Percentiles rank a stretch among this genome's conserved stretches.
Conservation (phyloP, 495 filamentous ascomycete species). For the Annulohypoxylon stygium region DNA sequence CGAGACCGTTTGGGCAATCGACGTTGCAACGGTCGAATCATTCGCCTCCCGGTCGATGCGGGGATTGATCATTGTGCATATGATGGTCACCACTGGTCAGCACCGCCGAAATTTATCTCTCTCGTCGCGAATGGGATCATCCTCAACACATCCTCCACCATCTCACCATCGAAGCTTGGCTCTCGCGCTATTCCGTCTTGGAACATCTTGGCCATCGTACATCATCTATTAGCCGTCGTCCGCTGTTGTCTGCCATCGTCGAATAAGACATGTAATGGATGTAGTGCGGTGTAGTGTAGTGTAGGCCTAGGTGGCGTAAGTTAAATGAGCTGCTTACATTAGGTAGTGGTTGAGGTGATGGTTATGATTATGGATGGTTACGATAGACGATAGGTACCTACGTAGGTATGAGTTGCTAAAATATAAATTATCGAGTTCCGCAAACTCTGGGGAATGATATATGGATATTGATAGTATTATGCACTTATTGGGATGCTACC, state of each 20-base stretch:
- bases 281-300: neutral
- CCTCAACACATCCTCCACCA: constrained; percentile 32
- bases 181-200: constrained; percentile 36
- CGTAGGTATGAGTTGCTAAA: too few relatives aligned
- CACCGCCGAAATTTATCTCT: too few relatives aligned
- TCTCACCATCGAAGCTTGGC: constrained; percentile 27
- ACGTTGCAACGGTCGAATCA: neutral
- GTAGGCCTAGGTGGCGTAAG: neutral
- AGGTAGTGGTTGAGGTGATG: too few relatives aligned
- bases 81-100: neutral
- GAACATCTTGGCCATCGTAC: constrained; percentile 30
- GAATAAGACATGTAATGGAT: neutral
- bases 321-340: too few relatives aligned
- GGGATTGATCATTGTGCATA: constrained; percentile 19
- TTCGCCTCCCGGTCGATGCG: constrained; percentile 26
- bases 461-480: too few relatives aligned
- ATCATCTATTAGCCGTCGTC: constrained; percentile 34
- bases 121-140: constrained; percentile 29
- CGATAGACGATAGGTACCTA: too few relatives aligned
- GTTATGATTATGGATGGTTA: too few relatives aligned
- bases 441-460: too few relatives aligned
- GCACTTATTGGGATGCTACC: too few relatives aligned
- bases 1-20: neutral
- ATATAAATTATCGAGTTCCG: too few relatives aligned
- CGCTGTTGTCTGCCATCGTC: neutral